Base-by-base conservation (phyloP, 2,329 filamentous ascomycete genomes). In the Chrysosporium queenslandicum region DNA sequence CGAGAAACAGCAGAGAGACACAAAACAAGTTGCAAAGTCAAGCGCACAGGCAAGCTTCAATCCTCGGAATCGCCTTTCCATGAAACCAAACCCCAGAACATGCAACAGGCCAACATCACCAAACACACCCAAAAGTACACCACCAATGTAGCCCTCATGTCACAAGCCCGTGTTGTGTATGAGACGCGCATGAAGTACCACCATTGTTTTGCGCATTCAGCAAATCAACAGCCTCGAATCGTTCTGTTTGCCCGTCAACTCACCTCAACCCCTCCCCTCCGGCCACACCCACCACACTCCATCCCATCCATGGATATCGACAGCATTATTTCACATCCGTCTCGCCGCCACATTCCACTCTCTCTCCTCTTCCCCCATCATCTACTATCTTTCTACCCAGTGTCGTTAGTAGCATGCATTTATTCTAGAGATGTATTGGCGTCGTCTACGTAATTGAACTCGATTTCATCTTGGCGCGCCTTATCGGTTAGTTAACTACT, bases 311-410 rank as follows among this genome's bases (percentile, higher is more conserved):
- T 47, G 30, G 45, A 47, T 47, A 37, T 18, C 30, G 18, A 27
- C 4, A n/a, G 6, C 14, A 46, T 37, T 25, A 36, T 47, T 36
- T 30, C 25, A 8, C 18, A 6, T 21, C 27, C 34, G 32, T 41
- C 32, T 21, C 32, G 41, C 47, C 47, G 36, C 36, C 47, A 50
- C 47, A 30, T n/a, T 41, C 32, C 14, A 12, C n/a, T 18, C 25
- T 25, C 51, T 52, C 50, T 51, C 53, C 52, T 42, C 34, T 4
- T n/a, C 16, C 21, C 25, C 16, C 47, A 50, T 51, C 46, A 53
- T 47, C 53, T 42, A 48, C 16, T 45, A 20, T 30, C 27, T 11
- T 36, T 41, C 27, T 53, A 27, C 29, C 37, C 9, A 37, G 18
- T 46, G 29, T 29, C 23, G 30, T 27, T 36, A 47, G 32, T 37